Conservation (phyloP, 768 basidiomycete genomes). For the Panaeolus cyanescens region DNA sequence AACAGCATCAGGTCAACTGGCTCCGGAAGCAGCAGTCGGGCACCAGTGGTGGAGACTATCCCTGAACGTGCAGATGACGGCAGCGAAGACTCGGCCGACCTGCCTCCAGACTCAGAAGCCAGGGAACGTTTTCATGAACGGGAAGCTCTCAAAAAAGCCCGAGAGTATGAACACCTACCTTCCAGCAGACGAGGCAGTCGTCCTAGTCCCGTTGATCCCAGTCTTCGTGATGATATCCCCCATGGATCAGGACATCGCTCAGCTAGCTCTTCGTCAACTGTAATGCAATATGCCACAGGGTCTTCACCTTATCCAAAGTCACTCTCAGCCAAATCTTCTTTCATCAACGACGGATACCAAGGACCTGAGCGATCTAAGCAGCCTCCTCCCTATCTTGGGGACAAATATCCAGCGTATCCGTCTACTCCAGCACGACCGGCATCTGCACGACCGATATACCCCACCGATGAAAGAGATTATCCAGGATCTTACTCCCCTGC, state of each 20-base stretch:
- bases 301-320: conserved; percentile 18
- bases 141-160: conserved; percentile 15
- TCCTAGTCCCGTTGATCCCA: conserved; percentile 16
- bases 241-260: conserved; percentile 12
- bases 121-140: conserved; percentile 12
- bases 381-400: conserved; percentile 13
- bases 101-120: conserved; percentile 6
- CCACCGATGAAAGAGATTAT: conserved; percentile 18
- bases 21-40: conserved; percentile 37
- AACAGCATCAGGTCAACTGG: conserved; percentile 51
- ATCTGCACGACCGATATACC: conserved; percentile 7
- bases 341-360: conserved; percentile 18
- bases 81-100: conserved; percentile 11
- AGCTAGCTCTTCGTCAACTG: conserved; percentile 18
- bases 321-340: conserved; percentile 26
- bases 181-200: conserved; percentile 21
- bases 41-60: conserved; percentile 40
- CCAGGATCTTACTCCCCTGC: conserved; percentile 7
- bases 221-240: conserved; percentile 13
- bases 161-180: conserved; percentile 6
- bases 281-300: conserved; percentile 23
- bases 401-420: conserved; percentile 15
- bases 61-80: conserved; percentile 33
- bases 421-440: conserved; percentile 2
- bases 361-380: conserved; percentile 11